Base-by-base conservation (phyloP, 345 rosid genomes). In the Balakata baccata region DNA sequence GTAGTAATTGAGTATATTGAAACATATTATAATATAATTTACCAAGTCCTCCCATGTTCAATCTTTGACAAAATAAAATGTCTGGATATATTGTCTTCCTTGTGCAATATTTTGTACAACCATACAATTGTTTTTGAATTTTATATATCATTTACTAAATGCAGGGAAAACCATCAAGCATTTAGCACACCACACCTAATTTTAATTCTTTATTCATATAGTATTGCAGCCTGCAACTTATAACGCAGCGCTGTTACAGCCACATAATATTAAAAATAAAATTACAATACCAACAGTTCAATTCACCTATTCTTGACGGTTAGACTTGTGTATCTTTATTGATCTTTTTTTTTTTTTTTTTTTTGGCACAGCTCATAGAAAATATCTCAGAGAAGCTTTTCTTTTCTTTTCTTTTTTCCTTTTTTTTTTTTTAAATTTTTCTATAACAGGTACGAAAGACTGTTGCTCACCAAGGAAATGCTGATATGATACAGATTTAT, bases 401-500 rank as follows among this genome's bases (percentile, higher is more conserved):
- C 34, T 29, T 29, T 29, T 29, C 34, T 29, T 29, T 29, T n/a
- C n/a, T n/a, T n/a, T n/a, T n/a, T n/a, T n/a, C n/a, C n/a, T n/a
- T n/a, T n/a, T n/a, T n/a, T n/a, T n/a, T n/a, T n/a, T n/a, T n/a
- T n/a, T n/a, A n/a, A n/a, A n/a, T 45, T 12, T 46, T 14, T 17
- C 16, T 2, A 17, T 5, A 58, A 58, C 8, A 11, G 10, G 13
- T 2, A 22, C 68, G 45, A 13, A 65, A 12, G 18, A 22, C 51
- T 29, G 22, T 17, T 17, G 29, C 67, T 75, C 69, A 46, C 52
- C 72, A 57, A 59, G 29, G 60, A 69, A 18, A 41, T 53, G 37
- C 2, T 74, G 56, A 60, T 70, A 80, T 76, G 69, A 66, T 76
- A 61, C 76, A 76, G 54, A 60, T 37, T 54, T 66, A 60, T 52